Percentiles rank a stretch among this genome's conserved stretches.
These are phyloP conservation scores for Globisporangium middletonii DNA, from an alignment of 352 stramenopile species.

Conservation along the genomic window DNA sequence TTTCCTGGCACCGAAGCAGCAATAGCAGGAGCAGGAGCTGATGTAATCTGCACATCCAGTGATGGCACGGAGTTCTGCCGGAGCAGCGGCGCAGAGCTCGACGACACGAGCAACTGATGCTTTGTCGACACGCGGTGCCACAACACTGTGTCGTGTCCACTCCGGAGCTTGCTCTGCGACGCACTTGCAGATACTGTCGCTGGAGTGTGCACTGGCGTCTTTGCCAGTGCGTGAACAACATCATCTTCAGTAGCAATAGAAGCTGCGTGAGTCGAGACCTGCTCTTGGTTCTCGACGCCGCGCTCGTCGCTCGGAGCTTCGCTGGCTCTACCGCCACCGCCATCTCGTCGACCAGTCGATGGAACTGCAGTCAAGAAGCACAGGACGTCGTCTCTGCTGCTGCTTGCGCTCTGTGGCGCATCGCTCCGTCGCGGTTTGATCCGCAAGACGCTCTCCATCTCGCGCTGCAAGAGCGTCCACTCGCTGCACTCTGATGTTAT, in stretches of 20 bases:
- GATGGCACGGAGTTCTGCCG: not conserved
- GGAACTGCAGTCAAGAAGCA: conserved; percentile 23
- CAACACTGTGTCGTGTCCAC: not conserved
- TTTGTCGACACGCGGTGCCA: conserved; percentile 51
- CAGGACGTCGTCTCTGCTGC: conserved; percentile 2
- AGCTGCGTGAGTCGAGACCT: too few relatives aligned
- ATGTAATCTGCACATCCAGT: not conserved
- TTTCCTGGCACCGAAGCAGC: too few relatives aligned
- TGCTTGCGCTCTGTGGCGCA: not conserved
- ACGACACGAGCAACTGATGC: conserved; percentile 34
- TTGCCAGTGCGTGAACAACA: too few relatives aligned
- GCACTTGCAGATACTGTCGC: not conserved
- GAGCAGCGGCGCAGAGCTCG: conserved; percentile 5
- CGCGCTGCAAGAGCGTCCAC: conserved; percentile 7
- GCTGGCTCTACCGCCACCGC: too few relatives aligned
- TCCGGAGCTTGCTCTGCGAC: not conserved
- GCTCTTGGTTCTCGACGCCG: too few relatives aligned
- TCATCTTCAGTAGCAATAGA: too few relatives aligned
- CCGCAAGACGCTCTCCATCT: conserved; percentile 11
- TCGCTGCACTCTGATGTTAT: not conserved
- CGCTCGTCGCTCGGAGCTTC: too few relatives aligned
- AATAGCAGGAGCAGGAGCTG: not conserved
- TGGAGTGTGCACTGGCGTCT: too few relatives aligned
- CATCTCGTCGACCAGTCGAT: not conserved
- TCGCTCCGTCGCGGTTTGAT: conserved; percentile 6